Evolutionary conservation across 75 land plant genomes (phyloP).

Genomic region (Selaginella moellendorffii): DNA sequence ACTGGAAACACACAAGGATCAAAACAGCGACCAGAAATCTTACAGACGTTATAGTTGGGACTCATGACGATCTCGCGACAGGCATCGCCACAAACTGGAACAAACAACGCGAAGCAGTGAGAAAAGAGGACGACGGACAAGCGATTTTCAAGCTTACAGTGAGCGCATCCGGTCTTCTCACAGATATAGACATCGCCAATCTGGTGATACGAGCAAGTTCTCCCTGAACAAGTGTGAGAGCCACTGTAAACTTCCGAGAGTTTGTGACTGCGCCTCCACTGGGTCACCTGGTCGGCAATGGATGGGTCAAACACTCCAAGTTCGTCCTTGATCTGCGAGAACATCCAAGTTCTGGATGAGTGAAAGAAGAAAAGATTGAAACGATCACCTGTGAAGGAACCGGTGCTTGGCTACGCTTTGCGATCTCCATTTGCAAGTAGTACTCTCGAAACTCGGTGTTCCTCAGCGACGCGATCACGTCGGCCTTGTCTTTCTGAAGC

Average conservation of each 20-base stretch:
- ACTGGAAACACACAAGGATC: slow-evolving; percentile 49
- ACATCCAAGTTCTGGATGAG: too few relatives aligned
- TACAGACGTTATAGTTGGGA: slow-evolving; percentile 72
- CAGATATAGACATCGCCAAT: slow-evolving; percentile 83
- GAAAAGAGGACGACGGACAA: too few relatives aligned
- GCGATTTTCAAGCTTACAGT: too few relatives aligned
- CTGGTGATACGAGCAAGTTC: slow-evolving; percentile 67
- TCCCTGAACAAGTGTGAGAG: slow-evolving; percentile 78
- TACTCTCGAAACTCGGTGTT: slow-evolving; percentile 78
- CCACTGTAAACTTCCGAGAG: slow-evolving; percentile 39
- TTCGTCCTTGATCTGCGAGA: slow-evolving; percentile 72
- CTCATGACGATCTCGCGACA: slow-evolving; percentile 71
- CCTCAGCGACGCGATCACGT: slow-evolving; percentile 63
- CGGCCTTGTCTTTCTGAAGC: slow-evolving; percentile 68
- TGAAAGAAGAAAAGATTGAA: too few relatives aligned
- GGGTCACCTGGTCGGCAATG: slow-evolving; percentile 66
- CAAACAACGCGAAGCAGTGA: too few relatives aligned
- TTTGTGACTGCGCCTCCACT: slow-evolving; percentile 60
- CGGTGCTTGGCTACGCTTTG: slow-evolving; percentile 90
- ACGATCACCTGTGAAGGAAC: slow-evolving; percentile 71
- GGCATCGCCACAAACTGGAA: slow-evolving; percentile 93
- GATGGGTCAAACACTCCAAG: slow-evolving; percentile 57
- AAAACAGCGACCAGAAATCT: slow-evolving; percentile 84
- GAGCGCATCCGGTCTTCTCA: slow-evolving; percentile 79
- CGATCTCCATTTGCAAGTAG: slow-evolving; percentile 92